Percentiles rank a stretch among this genome's conserved stretches.
phyloP scores from a whole-genome alignment of 371 early-diverging fungal species.

The Coemansia sp. region DNA sequence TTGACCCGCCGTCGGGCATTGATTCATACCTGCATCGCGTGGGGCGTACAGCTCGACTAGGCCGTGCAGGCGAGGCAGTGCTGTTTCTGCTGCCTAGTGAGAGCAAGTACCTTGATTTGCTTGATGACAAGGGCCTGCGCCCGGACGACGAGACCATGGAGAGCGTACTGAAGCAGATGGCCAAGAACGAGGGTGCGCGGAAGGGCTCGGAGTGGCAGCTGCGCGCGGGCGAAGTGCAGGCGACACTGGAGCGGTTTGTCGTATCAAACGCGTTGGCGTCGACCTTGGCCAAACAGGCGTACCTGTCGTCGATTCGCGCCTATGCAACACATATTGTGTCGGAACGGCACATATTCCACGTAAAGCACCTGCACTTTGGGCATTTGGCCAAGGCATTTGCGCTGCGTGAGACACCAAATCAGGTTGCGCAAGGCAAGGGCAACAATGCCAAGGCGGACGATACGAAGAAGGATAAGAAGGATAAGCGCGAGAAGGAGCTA shows the following conservation, averaged over 20 bases:
- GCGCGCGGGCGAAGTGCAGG: constrained; percentile 58
- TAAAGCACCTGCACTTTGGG: constrained; percentile 90
- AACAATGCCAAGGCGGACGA: constrained; percentile 56
- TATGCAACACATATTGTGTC: constrained; percentile 88
- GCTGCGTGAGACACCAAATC: constrained; percentile 77
- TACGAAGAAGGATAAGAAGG: constrained; percentile 54
- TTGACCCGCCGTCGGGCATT: constrained; percentile 94
- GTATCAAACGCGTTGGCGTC: constrained; percentile 31
- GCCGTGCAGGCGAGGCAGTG: constrained; percentile 79
- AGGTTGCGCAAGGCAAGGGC: constrained; percentile 50
- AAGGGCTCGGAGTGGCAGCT: constrained; percentile 66
- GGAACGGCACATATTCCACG: constrained; percentile 88
- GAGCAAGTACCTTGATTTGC: constrained; percentile 73
- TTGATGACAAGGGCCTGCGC: constrained; percentile 66
- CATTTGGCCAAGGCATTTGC: constrained; percentile 96
- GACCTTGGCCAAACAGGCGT: constrained; percentile 61
- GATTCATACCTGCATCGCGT: constrained; percentile 97
- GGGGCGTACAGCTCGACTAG: constrained; percentile 98
- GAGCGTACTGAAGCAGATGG: constrained; percentile 43
- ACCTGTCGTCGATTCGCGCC: constrained; percentile 83
- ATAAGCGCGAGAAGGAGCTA: constrained; percentile 52
- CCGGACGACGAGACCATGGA: constrained; percentile 55
- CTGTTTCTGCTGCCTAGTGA: constrained; percentile 89
- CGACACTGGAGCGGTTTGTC: constrained; percentile 45
- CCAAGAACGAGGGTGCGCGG: constrained; percentile 53